Evolutionary conservation across 2,329 filamentous ascomycete genomes (phyloP).

Genomic region (Tolypocladium tropicale): DNA sequence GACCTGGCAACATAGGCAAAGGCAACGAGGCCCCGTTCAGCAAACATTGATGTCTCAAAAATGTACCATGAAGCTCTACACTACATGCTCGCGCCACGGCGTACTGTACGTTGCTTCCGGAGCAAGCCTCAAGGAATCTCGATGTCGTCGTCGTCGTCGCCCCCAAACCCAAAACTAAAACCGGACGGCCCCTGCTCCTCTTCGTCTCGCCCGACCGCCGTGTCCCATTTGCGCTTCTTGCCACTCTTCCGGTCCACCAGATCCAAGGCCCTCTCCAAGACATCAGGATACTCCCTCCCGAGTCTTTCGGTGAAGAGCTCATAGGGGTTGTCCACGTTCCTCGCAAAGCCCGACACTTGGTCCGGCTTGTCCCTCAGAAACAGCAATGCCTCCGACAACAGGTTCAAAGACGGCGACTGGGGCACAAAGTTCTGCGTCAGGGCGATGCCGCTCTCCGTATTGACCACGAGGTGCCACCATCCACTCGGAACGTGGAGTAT

Average conservation of each 20-base stretch:
- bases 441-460: conserved; percentile 74
- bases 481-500: conserved; percentile 86
- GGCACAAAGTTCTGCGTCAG: conserved; percentile 96
- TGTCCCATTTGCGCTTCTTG: conserved; percentile 81
- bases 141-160: conserved; percentile 34
- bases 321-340: conserved; percentile 62
- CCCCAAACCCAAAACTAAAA: conserved; percentile 47
- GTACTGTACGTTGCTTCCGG: background rate
- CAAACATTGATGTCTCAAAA: too few relatives aligned
- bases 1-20: too few relatives aligned
- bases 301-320: conserved; percentile 64
- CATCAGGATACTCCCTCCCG: conserved; percentile 47
- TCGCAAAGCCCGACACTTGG: conserved; percentile 78
- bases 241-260: conserved; percentile 53
- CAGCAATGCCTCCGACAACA: conserved; percentile 63
- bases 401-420: conserved; percentile 36
- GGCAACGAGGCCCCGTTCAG: too few relatives aligned
- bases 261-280: conserved; percentile 55
- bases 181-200: conserved; percentile 22
- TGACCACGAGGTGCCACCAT: conserved; percentile 96
- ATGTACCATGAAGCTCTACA: too few relatives aligned
- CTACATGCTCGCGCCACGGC: background rate
- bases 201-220: conserved; percentile 43
- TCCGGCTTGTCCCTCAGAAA: conserved; percentile 76
- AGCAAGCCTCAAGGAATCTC: conserved; percentile 28